Evolutionary conservation across 176 grass and related monocot species (phyloP).

Genomic region (Miscanthus lutarioriparius): DNA sequence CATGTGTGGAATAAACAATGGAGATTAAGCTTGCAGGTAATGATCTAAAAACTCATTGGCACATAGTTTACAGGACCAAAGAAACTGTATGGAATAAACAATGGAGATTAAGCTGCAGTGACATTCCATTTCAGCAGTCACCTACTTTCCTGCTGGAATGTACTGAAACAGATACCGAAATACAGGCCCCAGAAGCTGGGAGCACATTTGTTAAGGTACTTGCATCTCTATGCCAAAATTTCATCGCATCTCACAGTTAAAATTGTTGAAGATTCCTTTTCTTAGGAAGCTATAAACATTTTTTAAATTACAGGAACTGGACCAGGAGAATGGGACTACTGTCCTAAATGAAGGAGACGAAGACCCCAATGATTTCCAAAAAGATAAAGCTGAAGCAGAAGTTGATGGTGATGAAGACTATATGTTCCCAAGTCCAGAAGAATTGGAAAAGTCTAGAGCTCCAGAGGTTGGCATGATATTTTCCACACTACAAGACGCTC

Average conservation of each 20-base stretch:
- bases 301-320: neutral
- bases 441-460: slow-evolving; percentile 6
- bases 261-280: neutral
- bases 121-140: neutral
- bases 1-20: too few species aligned
- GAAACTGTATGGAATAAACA: neutral
- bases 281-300: slow-evolving; percentile 16
- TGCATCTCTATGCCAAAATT: neutral
- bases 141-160: neutral
- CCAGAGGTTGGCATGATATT: slow-evolving; percentile 29
- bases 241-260: neutral
- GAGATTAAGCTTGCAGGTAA: slow-evolving; percentile 12
- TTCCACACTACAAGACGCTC: slow-evolving; percentile 1
- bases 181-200: neutral
- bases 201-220: slow-evolving; percentile 4
- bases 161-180: neutral
- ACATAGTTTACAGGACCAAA: neutral
- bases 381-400: neutral
- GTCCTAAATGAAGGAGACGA: slow-evolving; percentile 1
- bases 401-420: slow-evolving; percentile 21
- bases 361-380: slow-evolving; percentile 11
- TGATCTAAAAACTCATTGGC: neutral
- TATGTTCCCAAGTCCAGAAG: slow-evolving; percentile 26
- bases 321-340: neutral
- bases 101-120: neutral